Evolutionary conservation across 352 stramenopile species (phyloP), one percentile per base, ranked within the genome.

Genomic region (Globisporangium polare): DNA sequence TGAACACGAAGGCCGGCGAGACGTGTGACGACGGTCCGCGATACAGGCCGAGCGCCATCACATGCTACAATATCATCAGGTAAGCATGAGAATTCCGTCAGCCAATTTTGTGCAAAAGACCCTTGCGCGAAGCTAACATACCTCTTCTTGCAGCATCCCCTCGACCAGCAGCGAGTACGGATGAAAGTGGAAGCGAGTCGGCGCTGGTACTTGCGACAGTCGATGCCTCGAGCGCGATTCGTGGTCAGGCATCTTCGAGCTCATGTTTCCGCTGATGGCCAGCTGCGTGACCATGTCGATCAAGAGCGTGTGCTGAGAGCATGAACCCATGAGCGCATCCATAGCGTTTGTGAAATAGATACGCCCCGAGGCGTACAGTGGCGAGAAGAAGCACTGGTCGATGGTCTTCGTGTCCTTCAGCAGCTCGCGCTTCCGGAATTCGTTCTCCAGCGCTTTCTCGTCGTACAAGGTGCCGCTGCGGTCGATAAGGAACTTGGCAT

Each of bases 331-430:
- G 20, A 93, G 60, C 18, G 83, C 75, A 55, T 93, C 81, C 66
- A 89, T 75, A 35, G 88, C 69, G 53, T 93, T 90, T 2, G 81
- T 81, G 35, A 91, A 89, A 60, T 78, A 88, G 47, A 93, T 79
- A 57, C 89, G 75, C 0, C 83, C 81, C 0, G 77, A 81, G 18
- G 79, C 71, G 47, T 87, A 90, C 1, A 89, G 55, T 6, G 78
- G 73, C 7, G 65, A 81, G 59, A 86, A 80, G 29, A 90, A 77
- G 0, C 73, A 75, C 5, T 76, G 71, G 39, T 90, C 81, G 9
- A 90, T 55, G 22, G 68, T 74, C 35, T 86, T 85, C 1, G 74
- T 58, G n/a, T 90, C 76, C 33, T 80, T 77, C 7, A 86, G 65
- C 22, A 86, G 58, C 35, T 86, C 77, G n/a, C 61, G 68, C 18